Base-by-base conservation (phyloP, 768 basidiomycete species). In the Clavulina sp. region DNA sequence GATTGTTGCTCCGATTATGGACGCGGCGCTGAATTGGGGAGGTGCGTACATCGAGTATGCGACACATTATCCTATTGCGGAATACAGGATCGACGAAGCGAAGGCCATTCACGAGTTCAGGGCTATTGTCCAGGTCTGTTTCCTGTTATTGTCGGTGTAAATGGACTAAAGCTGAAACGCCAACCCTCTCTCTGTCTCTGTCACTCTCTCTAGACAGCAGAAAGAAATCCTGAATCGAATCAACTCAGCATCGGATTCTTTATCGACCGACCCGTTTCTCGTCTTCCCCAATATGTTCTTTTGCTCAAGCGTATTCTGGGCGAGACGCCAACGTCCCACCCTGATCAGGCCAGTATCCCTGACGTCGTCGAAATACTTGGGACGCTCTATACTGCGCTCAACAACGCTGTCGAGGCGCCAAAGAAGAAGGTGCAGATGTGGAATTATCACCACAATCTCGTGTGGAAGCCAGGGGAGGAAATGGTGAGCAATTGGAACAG, bases 1-100 rank as follows among this genome's bases (percentile, higher is more conserved):
- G 51, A 71, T 97, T 53, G 91, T 86, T 2, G 88, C 86, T 28
- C 72, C 87, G 0, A 71, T 95, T 53, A 77, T 88, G 49, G 81
- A 91, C 61, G 86, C 87, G 2, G 87, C 91, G 1, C 72, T 95
- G 54, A 87, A 92, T 57, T 97, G 93, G 72, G 76, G 85, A 4
- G 82, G 86, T 46, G 81, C 84, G 13, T 99, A 99, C 64, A 77
- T 91, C 71, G 84, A 88, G 55, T 96, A 93, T 59, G 77, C 88
- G 55, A 76, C 84, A n/a, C 80, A 89, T 66, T 86, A 91, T 64
- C 92, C 92, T 1, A 84, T 87, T 44, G 91, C 91, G 0, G 81
- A 83, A 1, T 84, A 85, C 60, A 69, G 82, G 41, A 82, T 96
- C 52, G 84, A 86, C 54, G 81, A 89, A 29, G 92, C 95, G 67